Evolutionary conservation across 805 yeast species (phyloP), one percentile per base, ranked within the genome.

Genomic region (Kuraishia molischiana): DNA sequence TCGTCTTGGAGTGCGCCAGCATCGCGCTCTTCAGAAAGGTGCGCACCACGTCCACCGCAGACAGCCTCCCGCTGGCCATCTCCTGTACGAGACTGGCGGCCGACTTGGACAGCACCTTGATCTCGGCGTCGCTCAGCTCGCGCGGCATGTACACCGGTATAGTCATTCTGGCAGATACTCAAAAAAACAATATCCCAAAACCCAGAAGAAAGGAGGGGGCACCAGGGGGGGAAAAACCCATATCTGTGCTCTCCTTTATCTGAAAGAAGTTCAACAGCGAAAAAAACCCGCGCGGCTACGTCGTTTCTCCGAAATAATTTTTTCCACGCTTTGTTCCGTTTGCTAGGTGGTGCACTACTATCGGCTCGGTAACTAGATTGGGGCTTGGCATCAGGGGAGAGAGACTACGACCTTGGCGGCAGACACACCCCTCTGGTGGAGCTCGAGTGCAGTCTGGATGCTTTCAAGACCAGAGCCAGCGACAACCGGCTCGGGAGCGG

Each of bases 21-120:
- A 66, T 60, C 2, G 72, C 72, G 34, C 75, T 58, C 29, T 66
- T 64, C 10, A 69, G 67, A 50, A 57, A 71, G 1, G 76, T 74
- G 42, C 58, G 58, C 47, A 61, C 59, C 28, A 64, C 70, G 35
- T 59, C 61, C 19, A 64, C 71, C 1, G 72, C 39, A 3, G 65
- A 46, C 38, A 59, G 51, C 37, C 58, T 53, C 11, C 72, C 71
- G 4, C 41, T 39, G 3, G 69, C 64, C 24, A 71, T 56, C 37
- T 62, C 52, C 13, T 44, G 52, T 11, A 62, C 59, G 29, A 66
- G 26, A 8, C 11, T 8, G 26, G 26, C 11, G 8, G 26, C 26
- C 10, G 26, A 22, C 26, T 11, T 22, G 10, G 11, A 22, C 8
- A 22, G 10, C 26, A 22, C 26, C 11, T 22, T 22, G 26, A 22